phyloP scores from a whole-genome alignment of 257 asterid species.

The Marsdenia floribunda region DNA sequence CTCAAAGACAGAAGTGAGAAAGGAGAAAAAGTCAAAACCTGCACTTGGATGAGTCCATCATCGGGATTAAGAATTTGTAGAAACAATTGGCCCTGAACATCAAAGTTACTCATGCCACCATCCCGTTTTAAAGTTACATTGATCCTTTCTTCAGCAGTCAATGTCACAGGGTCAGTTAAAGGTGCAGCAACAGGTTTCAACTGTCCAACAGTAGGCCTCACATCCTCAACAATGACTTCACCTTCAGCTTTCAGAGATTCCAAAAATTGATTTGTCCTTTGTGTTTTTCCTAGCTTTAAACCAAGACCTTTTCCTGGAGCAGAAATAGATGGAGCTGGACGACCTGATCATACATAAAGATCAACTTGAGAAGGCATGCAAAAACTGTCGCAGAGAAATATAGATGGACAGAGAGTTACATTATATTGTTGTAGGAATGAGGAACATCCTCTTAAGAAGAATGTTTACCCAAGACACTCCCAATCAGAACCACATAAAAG shows the following conservation, averaged over 20 bases:
- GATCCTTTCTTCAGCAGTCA: conserved; percentile 80
- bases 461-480: neutral
- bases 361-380: neutral
- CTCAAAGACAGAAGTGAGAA: neutral
- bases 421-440: neutral
- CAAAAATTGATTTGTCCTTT: conserved; percentile 75
- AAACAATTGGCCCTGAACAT: conserved; percentile 76
- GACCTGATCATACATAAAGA: conserved; percentile 44
- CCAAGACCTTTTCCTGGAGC: conserved; percentile 91
- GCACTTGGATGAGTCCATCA: conserved; percentile 87
- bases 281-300: conserved; percentile 84
- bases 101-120: conserved; percentile 83
- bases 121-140: conserved; percentile 66
- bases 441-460: neutral
- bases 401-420: neutral
- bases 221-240: conserved; percentile 80
- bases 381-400: neutral
- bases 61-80: conserved; percentile 84
- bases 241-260: conserved; percentile 93
- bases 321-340: conserved; percentile 62
- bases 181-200: conserved; percentile 61
- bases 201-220: conserved; percentile 68
- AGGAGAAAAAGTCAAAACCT: conserved; percentile 41
- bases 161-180: conserved; percentile 82
- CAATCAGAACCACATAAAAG: neutral